Base-by-base conservation (phyloP, 1,284 basidiomycete species). In the Amylostereum chailletii region DNA sequence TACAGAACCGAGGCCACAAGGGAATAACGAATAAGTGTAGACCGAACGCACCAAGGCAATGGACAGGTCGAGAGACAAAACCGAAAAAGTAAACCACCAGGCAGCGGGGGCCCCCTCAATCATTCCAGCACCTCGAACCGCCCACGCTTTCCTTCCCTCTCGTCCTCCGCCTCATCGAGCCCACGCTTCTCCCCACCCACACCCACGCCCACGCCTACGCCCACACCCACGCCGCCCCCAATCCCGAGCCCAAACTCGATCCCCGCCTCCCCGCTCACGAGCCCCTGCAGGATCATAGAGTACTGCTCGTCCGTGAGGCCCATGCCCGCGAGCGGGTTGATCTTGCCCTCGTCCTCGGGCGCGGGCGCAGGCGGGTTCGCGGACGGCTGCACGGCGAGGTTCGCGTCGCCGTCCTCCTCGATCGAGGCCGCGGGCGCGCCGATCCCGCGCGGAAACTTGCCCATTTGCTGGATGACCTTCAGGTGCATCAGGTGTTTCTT, bases 401-500 rank as follows among this genome's bases (percentile, higher is more conserved):
- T 46, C 60, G 54, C 49, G 59, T 69, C 42, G 79, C 68, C 33
- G 76, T 54, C 77, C 54, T 79, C 71, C 57, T 81, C 75, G 58
- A 89, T 78, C 2, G 71, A 66, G 46, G 68, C 61, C 58, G 87
- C 85, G 9, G 89, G 83, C 26, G 86, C 73, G 5, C 86, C 86
- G n/a, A 88, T 67, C 1, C 79, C 75, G 26, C 85, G 76, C 2
- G 87, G 81, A 29, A 93, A 66, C 55, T 76, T 77, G 40, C 83
- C 77, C 68, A 92, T 81, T 61, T 86, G 79, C 66, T 93, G 88
- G 56, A 94, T 90, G 44, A 87, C 83, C 66, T 94, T 94, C 55
- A 96, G 81, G 62, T 97, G 94, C 68, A 86, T 86, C 36, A 97
- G 72, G 62, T 97, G 94, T 81, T 94, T 95, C 83, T 88, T 62